These are phyloP conservation scores for Tricholoma bakamatsutake DNA, from an alignment of 768 basidiomycete species.

Conservation along the genomic window DNA sequence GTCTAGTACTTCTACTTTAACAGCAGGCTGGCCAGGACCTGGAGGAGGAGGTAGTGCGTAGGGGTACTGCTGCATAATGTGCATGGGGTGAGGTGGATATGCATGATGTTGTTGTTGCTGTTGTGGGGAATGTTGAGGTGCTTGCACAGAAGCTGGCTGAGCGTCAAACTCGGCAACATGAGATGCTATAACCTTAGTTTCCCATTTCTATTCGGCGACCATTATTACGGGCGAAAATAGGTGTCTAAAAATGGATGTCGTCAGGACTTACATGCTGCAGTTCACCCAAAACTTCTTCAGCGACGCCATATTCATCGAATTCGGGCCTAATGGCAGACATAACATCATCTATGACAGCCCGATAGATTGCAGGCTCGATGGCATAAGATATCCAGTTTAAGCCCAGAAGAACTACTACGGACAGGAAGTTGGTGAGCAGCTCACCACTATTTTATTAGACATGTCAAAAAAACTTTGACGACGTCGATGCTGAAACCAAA, in stretches of 20 bases:
- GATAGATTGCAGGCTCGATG: slow-evolving; percentile 87
- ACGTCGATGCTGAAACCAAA: slow-evolving; percentile 28
- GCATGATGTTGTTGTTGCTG: slow-evolving; percentile 38
- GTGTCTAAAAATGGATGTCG: background rate
- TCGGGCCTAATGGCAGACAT: slow-evolving; percentile 82
- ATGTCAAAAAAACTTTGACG: slow-evolving; percentile 35
- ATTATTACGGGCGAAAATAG: slow-evolving; percentile 11
- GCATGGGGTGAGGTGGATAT: slow-evolving; percentile 58
- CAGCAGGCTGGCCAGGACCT: slow-evolving; percentile 36
- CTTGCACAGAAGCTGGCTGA: slow-evolving; percentile 29
- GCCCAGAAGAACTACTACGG: slow-evolving; percentile 50
- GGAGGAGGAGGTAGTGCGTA: slow-evolving; percentile 50
- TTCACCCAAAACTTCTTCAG: slow-evolving; percentile 83
- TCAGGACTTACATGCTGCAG: slow-evolving; percentile 74
- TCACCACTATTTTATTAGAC: slow-evolving; percentile 99
- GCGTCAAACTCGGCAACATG: slow-evolving; percentile 92
- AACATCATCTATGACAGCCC: slow-evolving; percentile 95
- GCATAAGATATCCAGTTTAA: slow-evolving; percentile 42
- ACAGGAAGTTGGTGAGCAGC: slow-evolving; percentile 62
- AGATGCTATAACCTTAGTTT: slow-evolving; percentile 88
- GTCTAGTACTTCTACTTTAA: slow-evolving; percentile 75
- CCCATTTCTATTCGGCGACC: slow-evolving; percentile 75
- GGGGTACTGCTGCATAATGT: slow-evolving; percentile 54
- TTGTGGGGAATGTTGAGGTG: slow-evolving; percentile 39
- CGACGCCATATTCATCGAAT: slow-evolving; percentile 95